phyloP scores from a whole-genome alignment of 2,329 filamentous ascomycete genomes.

The Talaromyces albobiverticillius region DNA sequence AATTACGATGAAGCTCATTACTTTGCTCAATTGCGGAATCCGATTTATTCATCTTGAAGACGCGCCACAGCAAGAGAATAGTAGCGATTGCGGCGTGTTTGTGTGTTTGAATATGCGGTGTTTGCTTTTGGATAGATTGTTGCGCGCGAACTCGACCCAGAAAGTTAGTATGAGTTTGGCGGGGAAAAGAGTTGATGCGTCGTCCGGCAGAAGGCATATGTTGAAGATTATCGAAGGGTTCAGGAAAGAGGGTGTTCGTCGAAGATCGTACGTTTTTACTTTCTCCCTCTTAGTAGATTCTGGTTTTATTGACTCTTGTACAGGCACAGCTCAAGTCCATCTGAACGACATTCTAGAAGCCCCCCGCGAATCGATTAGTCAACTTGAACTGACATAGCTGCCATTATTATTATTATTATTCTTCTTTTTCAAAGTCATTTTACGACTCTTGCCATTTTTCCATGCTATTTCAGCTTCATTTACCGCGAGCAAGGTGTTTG shows the following conservation, averaged over 20 bases:
- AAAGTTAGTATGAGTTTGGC: constrained; percentile 95
- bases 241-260: constrained; percentile 80
- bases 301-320: neutral
- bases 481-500: constrained; percentile 5
- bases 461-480: neutral
- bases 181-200: constrained; percentile 77
- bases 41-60: constrained; percentile 77
- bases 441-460: neutral
- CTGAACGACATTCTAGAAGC: constrained; percentile 14
- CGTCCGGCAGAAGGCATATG: constrained; percentile 83
- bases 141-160: constrained; percentile 74
- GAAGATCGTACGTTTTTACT: constrained; percentile 65
- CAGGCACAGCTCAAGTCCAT: constrained; percentile 15
- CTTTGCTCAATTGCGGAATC: constrained; percentile 65
- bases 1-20: constrained; percentile 66
- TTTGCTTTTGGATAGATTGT: constrained; percentile 77
- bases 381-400: neutral
- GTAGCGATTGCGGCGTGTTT: constrained; percentile 91
- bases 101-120: constrained; percentile 95
- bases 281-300: neutral
- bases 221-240: constrained; percentile 81
- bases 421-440: neutral
- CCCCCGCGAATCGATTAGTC: constrained; percentile 26
- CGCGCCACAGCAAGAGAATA: constrained; percentile 86
- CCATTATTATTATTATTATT: neutral